Base-by-base conservation (phyloP, 108 stramenopile genomes). In the Skeletonema grethae region DNA sequence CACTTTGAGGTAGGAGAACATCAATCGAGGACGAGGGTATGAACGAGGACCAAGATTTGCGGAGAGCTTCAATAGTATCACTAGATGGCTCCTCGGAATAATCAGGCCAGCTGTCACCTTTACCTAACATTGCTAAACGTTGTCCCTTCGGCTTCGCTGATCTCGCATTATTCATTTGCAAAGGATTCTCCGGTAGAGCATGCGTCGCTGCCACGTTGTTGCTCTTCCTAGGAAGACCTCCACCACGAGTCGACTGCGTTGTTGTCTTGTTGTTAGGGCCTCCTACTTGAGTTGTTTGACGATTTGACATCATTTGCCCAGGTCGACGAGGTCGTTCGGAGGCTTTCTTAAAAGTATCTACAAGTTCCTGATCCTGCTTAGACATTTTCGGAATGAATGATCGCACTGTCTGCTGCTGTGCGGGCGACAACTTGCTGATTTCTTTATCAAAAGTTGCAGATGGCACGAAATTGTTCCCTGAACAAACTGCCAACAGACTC, bases 71-170 rank as follows among this genome's bases (percentile, higher is more conserved):
- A 29, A 82, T 32, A 34, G 61, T 36, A 36, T 69, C 35, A 28
- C 80, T 86, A 55, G 61, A 60, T 7, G 91, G 86, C 61, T 92
- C 87, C 67, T 93, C 95, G 20, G 95, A 93, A 77, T 87, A 96
- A 59, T 94, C 93, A 10, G 92, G 92, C 92, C 82, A 83, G 50
- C 57, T 35, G n/a, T 86, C 83, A 25, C 74, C 65, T 59, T 78
- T 83, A 7, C 63, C 56, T 22, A 65, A 41, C 41, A 62, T 39
- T 25, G 76, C 66, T 29, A 76, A 30, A 29, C 70, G 60, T 45
- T 77, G 63, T 53, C 31, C 12, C 36, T 82, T 76, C 50, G 73
- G 36, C 18, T 60, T 75, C 12, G 3, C 16, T 24, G 80, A 72
- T 34, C 69, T 72, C 12, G 70, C 3, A 29, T 38, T 72, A 34